These are phyloP conservation scores for Saccharomycopsis sp. DNA, from an alignment of 805 yeast species.

Conservation along the genomic window DNA sequence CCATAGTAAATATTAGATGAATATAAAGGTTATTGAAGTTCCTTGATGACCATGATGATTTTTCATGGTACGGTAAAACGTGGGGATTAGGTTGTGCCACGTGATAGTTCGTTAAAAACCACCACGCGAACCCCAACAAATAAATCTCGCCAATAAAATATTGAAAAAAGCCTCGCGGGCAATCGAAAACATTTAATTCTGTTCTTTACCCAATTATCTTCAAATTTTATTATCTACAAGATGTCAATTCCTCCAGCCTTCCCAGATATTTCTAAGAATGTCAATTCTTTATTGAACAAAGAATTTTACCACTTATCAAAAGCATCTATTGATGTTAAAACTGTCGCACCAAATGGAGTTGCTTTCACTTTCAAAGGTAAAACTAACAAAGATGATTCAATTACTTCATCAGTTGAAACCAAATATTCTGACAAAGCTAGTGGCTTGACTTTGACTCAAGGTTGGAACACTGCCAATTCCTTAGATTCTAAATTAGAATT, in stretches of 20 bases:
- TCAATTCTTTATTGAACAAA: constrained; percentile 81
- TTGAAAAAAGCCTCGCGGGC: too few species aligned
- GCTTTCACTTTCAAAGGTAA: constrained; percentile 92
- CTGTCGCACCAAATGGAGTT: constrained; percentile 95
- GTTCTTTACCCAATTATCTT: too few species aligned
- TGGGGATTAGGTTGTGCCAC: background rate
- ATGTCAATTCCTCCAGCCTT: constrained; percentile 81
- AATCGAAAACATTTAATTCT: too few species aligned
- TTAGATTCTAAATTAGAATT: constrained; percentile 91
- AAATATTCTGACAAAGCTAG: constrained; percentile 88
- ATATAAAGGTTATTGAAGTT: too few species aligned
- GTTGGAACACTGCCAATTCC: constrained; percentile 93
- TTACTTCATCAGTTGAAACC: constrained; percentile 85
- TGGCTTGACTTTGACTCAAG: constrained; percentile 92
- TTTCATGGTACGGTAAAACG: background rate
- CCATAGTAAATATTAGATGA: background rate
- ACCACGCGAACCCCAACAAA: too few species aligned
- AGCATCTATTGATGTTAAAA: constrained; percentile 81
- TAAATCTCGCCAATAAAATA: too few species aligned
- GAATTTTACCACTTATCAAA: constrained; percentile 92
- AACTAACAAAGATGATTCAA: constrained; percentile 67
- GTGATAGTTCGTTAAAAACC: background rate
- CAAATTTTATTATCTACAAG: too few species aligned
- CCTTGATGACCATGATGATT: too few species aligned
- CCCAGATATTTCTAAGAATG: constrained; percentile 87